These are phyloP conservation scores for Acanthamoeba lenticulata DNA, from an alignment of 208 protist species.

Conservation along the genomic window DNA sequence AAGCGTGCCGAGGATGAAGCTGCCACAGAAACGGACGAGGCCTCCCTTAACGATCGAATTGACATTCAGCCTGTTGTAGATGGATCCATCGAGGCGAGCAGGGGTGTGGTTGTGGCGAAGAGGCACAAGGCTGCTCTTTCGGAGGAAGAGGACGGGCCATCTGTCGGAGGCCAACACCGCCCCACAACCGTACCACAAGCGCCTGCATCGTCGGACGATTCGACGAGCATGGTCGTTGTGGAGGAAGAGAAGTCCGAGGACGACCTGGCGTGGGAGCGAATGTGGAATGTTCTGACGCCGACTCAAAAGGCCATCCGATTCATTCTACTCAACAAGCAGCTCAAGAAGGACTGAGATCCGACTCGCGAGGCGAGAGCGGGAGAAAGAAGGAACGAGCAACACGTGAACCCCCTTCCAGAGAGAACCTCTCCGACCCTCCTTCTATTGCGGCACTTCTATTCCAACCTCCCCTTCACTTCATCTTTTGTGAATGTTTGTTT, in stretches of 20 bases:
- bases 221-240: neutral
- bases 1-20: neutral
- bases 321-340: slow-evolving; percentile 21
- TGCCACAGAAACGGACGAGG: no score
- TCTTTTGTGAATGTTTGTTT: neutral
- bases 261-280: slow-evolving; percentile 1
- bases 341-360: neutral
- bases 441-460: neutral
- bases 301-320: slow-evolving; percentile 31
- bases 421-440: no score
- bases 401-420: no score
- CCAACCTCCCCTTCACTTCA: neutral
- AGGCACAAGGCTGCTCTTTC: neutral
- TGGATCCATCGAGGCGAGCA: no score
- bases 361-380: neutral
- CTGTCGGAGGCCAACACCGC: no score
- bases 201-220: neutral
- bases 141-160: neutral
- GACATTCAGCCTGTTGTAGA: no score
- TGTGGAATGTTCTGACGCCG: neutral
- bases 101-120: neutral
- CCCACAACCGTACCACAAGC: no score
- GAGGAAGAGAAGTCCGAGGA: slow-evolving; percentile 10
- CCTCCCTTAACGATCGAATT: no score
- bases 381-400: neutral